Base-by-base conservation (phyloP, 1,284 basidiomycete genomes). In the Ceratobasidium sp. region DNA sequence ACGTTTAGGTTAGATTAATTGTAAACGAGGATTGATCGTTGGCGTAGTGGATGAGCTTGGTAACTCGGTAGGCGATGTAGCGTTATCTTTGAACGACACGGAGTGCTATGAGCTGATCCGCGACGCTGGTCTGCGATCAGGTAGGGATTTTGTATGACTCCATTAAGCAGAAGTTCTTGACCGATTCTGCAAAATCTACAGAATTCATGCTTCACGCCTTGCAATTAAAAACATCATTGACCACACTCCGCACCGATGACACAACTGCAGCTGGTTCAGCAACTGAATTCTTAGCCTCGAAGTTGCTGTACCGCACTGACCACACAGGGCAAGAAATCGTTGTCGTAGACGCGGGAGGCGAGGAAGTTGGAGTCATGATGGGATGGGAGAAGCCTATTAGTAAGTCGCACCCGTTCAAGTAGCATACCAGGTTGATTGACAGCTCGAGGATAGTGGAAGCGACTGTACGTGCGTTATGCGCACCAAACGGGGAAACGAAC, bases 301-400 rank as follows among this genome's bases (percentile, higher is more conserved):
- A 85, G 65, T 84, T 99, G 24, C 85, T 86, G 29, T 99, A 92
- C 82, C 88, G 87, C 17, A 86, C 82, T 48, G 95, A 97, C 80
- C 85, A 87, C 41, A 83, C 89, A 47, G 95, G 94, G 0, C 93
- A 96, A 81, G 92, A 95, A 75, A 88, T 96, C 31, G 96, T 94
- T 78, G 82, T 93, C 29, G 84, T 97, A 60, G 87, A 90, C 75
- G 87, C 91, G 45, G 91, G 89, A 24, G 89, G 90, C 75, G 90
- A 89, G 54, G 89, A 92, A 82, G 89, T 95, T 0, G 91, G 91
- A 6, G 96, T 98, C 9, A 98, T 98, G 96, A 98, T 98, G 96
- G 94, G 94, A 1, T 97, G 96, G 96, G 96, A 97, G 82, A 85
- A 85, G 75, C 88, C 85, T 7, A 93, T 98, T 79, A 98, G 90